Evolutionary conservation across 2,329 filamentous ascomycete species (phyloP), one percentile per base, ranked within the genome.

Genomic region (Lasiodiplodia gonubiensis): DNA sequence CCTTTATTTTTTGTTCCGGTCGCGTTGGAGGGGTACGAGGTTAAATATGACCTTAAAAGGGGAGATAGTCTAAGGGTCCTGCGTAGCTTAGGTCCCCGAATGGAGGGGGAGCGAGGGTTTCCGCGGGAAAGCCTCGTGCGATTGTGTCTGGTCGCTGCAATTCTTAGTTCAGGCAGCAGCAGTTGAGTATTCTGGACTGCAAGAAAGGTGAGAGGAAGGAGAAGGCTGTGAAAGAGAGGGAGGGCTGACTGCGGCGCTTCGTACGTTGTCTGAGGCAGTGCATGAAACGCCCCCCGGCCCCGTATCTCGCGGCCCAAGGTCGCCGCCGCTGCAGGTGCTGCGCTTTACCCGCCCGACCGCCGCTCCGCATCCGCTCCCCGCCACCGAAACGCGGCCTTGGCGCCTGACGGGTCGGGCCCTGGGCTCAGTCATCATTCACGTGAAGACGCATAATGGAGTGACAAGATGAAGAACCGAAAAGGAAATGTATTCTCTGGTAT

Each of bases 361-460:
- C 30, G 59, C 59, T 63, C 59, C 59, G 59, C 59, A 46, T 51
- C 59, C 59, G 59, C 46, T 63, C 30, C 42, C 59, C 59, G 59
- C 61, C 61, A 64, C 48, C 48, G 42, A 60, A 21, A 46, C 10
- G 61, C 48, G 33, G 39, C 33, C 61, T 64, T 64, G 61, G 61
- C 61, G 61, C 35, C 61, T 49, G n/a, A 37, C n/a, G 10, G 12
- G 8, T 30, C 25, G 30, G 46, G 25, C 48, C 60, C 48, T 35
- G 46, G 14, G n/a, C 25, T 33, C 30, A 33, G 8, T 33, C 30
- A 2, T 33, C 7, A 33, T 33, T 33, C 35, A 23, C 30, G 18
- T 10, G 27, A 54, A 27, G 14, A 54, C 12, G 39, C 42, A n/a
- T 42, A 25, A 48, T 14, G 37, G 54, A 46, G 54, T 37, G 23